phyloP scores from a whole-genome alignment of 768 basidiomycete species.

The Suillus cothurnatus region DNA sequence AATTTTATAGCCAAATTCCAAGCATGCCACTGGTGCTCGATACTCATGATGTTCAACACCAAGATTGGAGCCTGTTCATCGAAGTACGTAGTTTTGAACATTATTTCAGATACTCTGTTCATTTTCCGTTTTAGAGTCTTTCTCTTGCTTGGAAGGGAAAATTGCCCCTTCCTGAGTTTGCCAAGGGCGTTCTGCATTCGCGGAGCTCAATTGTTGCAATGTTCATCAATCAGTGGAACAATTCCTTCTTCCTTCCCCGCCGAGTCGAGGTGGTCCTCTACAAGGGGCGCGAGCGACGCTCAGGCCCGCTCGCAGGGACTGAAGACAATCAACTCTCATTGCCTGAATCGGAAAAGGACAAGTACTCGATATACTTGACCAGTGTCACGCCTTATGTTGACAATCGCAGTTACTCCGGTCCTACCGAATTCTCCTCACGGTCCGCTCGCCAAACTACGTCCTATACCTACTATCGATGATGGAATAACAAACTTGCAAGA shows the following conservation, averaged over 20 bases:
- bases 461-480: background rate
- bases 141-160: conserved; percentile 74
- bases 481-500: conserved; percentile 6
- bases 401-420: background rate
- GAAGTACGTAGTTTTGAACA: conserved; percentile 47
- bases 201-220: conserved; percentile 63
- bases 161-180: conserved; percentile 60
- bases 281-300: conserved; percentile 75
- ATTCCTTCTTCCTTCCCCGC: conserved; percentile 70
- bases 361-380: conserved; percentile 63
- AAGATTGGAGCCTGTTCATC: conserved; percentile 82
- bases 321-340: conserved; percentile 56
- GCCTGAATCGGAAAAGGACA: conserved; percentile 54
- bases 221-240: conserved; percentile 79
- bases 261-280: conserved; percentile 79
- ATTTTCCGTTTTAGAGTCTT: conserved; percentile 53
- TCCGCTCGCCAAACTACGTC: fast-evolving
- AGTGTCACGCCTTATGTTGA: conserved; percentile 41
- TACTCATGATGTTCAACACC: conserved; percentile 74
- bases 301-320: conserved; percentile 57
- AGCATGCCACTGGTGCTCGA: conserved; percentile 72
- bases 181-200: conserved; percentile 48
- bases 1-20: conserved; percentile 63
- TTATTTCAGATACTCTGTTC: background rate
- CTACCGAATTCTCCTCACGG: no score